Conservation (phyloP, 129 eudicot species). For the Arctium lappa region DNA sequence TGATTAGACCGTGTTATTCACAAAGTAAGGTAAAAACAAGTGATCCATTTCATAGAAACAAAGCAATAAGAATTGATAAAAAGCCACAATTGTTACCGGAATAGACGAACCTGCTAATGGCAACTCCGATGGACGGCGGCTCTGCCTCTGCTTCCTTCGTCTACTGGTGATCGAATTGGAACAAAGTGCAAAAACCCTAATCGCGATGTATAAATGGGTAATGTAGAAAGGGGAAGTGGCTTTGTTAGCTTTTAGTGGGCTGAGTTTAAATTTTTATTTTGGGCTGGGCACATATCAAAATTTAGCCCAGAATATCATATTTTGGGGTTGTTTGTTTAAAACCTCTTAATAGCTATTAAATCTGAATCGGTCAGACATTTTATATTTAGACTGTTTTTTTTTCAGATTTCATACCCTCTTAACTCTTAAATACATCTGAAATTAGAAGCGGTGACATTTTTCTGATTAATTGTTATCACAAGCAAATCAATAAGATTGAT, state of each 20-base stretch:
- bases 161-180: constrained; percentile 13
- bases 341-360: no score
- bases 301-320: background rate
- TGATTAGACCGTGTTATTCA: background rate
- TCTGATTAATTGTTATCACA: no score
- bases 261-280: background rate
- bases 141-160: background rate
- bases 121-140: constrained; percentile 26
- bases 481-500: no score
- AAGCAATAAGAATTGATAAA: background rate
- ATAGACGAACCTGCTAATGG: background rate
- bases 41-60: constrained; percentile 3
- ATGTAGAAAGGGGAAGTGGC: background rate
- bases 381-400: no score
- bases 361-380: no score
- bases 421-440: no score
- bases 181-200: constrained; percentile 21
- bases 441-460: no score
- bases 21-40: background rate
- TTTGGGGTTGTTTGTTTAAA: no score
- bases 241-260: background rate
- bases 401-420: no score
- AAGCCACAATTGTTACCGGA: background rate
- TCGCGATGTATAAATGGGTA: constrained; percentile 1
- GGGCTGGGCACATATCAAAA: background rate